Conservation (phyloP, 768 basidiomycete species). For the Suillus occidentalis region DNA sequence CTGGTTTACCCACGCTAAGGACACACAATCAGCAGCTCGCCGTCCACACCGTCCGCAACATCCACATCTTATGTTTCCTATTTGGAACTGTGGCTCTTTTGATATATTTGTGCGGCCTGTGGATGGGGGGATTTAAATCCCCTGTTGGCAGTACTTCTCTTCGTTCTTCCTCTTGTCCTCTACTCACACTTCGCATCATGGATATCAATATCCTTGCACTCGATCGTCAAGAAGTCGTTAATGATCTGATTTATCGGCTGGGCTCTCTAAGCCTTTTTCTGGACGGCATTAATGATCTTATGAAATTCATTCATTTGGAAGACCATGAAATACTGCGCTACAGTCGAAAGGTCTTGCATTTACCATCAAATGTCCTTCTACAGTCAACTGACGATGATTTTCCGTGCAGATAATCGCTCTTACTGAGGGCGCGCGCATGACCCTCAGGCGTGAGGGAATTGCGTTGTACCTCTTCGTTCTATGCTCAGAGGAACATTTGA, state of each 20-base stretch:
- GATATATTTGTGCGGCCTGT: background rate
- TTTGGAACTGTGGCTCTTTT: no score
- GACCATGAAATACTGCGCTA: conserved; percentile 24
- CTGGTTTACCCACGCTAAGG: no score
- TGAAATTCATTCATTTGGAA: conserved; percentile 15
- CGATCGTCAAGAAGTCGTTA: conserved; percentile 4
- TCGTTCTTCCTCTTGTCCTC: conserved; percentile 8
- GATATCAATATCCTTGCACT: conserved; percentile 13
- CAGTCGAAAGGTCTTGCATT: conserved; percentile 24
- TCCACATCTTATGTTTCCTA: no score
- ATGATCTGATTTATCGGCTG: conserved; percentile 28
- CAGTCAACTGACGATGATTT: no score
- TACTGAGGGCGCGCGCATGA: conserved; percentile 50
- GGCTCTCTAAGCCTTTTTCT: conserved; percentile 30
- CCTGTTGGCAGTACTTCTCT: conserved; percentile 10
- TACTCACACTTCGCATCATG: background rate
- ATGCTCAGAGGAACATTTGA: conserved; percentile 39
- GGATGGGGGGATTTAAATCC: conserved; percentile 13
- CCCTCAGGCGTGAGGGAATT: conserved; percentile 42
- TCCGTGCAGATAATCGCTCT: conserved; percentile 22
- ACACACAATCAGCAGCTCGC: no score
- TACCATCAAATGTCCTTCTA: conserved; percentile 20
- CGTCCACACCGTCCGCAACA: no score
- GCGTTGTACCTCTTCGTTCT: conserved; percentile 47
- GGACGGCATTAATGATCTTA: conserved; percentile 26